Percentiles rank a stretch among this genome's conserved stretches.
Conservation (phyloP, 2,329 filamentous ascomycete species). For the Sphaerulina musiva region DNA sequence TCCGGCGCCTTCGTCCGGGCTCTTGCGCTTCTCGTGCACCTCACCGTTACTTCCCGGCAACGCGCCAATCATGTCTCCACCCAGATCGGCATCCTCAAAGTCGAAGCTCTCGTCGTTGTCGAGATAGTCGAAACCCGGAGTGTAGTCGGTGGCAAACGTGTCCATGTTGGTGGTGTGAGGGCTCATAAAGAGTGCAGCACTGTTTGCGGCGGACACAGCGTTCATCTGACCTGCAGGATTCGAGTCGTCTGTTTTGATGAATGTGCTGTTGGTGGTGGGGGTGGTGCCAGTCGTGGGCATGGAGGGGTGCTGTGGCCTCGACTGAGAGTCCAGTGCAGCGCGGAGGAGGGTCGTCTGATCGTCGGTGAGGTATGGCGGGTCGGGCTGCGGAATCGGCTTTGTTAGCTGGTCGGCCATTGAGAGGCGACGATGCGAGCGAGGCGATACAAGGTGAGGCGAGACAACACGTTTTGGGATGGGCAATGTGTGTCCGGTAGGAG, state of each 20-base stretch:
- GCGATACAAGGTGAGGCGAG: too few species aligned
- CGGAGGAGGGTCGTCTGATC: conserved; percentile 43
- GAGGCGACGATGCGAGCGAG: neutral
- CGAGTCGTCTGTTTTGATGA: conserved; percentile 7
- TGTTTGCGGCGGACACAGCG: conserved; percentile 23
- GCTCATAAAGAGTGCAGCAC: conserved; percentile 26
- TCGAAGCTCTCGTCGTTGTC: conserved; percentile 70
- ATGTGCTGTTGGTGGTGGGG: neutral
- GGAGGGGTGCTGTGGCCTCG: conserved; percentile 17
- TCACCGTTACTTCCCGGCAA: conserved; percentile 52
- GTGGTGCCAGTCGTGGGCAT: conserved; percentile 3
- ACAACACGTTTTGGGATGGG: too few species aligned
- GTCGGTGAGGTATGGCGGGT: conserved; percentile 38
- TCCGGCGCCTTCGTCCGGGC: conserved; percentile 56
- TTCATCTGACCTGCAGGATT: conserved; percentile 10
- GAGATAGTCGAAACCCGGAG: conserved; percentile 77
- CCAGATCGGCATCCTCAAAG: conserved; percentile 56
- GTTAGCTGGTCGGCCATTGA: conserved; percentile 17
- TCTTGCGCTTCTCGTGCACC: conserved; percentile 64
- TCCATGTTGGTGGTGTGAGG: conserved; percentile 26
- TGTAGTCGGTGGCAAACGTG: conserved; percentile 38
- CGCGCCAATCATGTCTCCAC: conserved; percentile 66
- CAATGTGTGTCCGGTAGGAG: neutral
- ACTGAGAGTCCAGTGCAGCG: conserved; percentile 43
- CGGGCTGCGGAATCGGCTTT: conserved; percentile 25